Conservation (phyloP, 192 early-diverging fungal genomes). For the Lobosporangium transversale region DNA sequence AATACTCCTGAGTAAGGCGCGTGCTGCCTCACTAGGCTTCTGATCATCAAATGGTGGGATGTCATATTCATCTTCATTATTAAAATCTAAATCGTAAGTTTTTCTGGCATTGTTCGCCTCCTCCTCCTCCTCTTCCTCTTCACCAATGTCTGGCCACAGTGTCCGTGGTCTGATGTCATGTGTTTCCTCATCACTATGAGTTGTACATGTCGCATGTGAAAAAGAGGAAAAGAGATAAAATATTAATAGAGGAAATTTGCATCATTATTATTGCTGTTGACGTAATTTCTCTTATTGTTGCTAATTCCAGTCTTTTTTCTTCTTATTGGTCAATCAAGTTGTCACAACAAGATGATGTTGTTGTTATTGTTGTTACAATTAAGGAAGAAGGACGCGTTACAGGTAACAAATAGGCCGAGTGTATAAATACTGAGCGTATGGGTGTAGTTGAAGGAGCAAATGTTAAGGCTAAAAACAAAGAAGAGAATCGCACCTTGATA, state of each 20-base stretch:
- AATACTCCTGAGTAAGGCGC: no score
- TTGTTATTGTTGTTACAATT: no score
- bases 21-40: no score
- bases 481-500: constrained; percentile 7
- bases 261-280: no score
- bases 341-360: no score
- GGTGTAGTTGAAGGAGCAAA: not conserved
- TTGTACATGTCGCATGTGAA: not conserved
- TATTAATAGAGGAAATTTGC: no score
- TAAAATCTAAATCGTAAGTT: no score
- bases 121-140: not conserved
- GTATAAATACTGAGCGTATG: not conserved
- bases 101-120: not conserved
- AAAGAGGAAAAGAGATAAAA: not conserved
- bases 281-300: no score
- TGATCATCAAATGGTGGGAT: not conserved
- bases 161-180: constrained; percentile 11
- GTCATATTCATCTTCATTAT: constrained; percentile 4
- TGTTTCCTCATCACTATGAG: constrained; percentile 21
- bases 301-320: no score
- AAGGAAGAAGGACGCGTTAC: no score
- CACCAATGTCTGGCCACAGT: constrained; percentile 20
- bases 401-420: not conserved
- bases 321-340: no score
- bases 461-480: not conserved